Percentiles rank a stretch among this genome's conserved stretches.
phyloP scores from a whole-genome alignment of 176 grass and related monocot genomes.

The Saccharum officinarum region DNA sequence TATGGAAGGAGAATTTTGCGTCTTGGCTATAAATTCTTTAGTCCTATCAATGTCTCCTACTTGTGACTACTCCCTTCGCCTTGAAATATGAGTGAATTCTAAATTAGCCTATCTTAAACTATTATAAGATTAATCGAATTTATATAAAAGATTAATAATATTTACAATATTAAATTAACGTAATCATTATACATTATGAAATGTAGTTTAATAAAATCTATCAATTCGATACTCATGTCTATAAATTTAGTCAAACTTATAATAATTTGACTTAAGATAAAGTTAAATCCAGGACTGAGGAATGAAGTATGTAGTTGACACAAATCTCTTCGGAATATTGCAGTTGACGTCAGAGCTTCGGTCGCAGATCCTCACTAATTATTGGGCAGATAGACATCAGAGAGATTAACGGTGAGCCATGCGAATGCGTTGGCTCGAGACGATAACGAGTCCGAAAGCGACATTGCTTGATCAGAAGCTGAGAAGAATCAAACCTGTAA shows the following conservation, averaged over 20 bases:
- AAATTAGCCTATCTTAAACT: background rate
- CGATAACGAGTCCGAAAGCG: background rate
- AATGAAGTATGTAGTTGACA: background rate
- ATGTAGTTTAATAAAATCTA: background rate
- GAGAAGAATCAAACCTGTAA: background rate
- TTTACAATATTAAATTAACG: background rate
- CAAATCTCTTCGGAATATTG: slow-evolving; percentile 17
- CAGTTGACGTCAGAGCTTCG: slow-evolving; percentile 16
- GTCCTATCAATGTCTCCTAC: slow-evolving; percentile 30
- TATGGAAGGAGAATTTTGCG: slow-evolving; percentile 17
- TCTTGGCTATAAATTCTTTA: slow-evolving; percentile 2
- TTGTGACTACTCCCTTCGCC: background rate
- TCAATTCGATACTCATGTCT: background rate
- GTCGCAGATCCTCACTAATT: slow-evolving; percentile 26
- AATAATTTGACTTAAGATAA: background rate
- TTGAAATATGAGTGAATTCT: background rate
- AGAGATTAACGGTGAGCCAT: background rate
- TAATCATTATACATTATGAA: background rate
- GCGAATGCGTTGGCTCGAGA: background rate
- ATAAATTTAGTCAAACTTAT: too few species aligned
- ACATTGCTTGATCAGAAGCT: background rate
- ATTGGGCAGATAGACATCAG: background rate
- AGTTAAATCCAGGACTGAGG: background rate
- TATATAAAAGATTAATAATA: background rate
- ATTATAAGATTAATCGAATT: background rate